A percentile compares a stretch with the other conserved stretches of the same genome.
phyloP scores from a whole-genome alignment of 2,329 filamentous ascomycete species.

The Alternaria longipes region DNA sequence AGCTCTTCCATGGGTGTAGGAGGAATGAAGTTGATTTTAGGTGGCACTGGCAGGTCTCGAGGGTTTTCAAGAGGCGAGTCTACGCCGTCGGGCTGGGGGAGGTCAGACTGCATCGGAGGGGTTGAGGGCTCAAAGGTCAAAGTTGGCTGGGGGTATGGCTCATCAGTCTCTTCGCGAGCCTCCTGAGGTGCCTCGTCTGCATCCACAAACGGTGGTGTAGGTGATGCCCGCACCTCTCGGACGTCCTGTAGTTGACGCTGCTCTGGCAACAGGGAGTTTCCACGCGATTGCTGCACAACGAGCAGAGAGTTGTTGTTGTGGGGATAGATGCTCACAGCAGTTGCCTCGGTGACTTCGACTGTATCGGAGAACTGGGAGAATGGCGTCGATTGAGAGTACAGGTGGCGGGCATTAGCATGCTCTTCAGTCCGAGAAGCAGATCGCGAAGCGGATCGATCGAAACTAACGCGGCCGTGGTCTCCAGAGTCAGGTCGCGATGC shows the following conservation, averaged over 20 bases:
- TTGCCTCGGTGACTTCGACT: conserved; percentile 69
- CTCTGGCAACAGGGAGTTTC: conserved; percentile 35
- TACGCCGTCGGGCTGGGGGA: conserved; percentile 45
- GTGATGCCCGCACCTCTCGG: conserved; percentile 28
- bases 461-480: conserved; percentile 48
- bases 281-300: conserved; percentile 65
- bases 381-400: conserved; percentile 60
- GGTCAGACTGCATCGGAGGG: conserved; percentile 44
- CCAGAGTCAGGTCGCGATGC: conserved; percentile 45
- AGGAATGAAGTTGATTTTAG: conserved; percentile 64
- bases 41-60: conserved; percentile 65
- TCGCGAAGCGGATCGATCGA: conserved; percentile 50
- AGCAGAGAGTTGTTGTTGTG: conserved; percentile 71
- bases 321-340: conserved; percentile 67
- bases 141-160: conserved; percentile 33
- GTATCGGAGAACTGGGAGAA: conserved; percentile 60
- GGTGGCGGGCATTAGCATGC: conserved; percentile 54
- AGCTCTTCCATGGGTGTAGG: conserved; percentile 61
- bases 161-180: conserved; percentile 11
- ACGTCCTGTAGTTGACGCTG: conserved; percentile 29
- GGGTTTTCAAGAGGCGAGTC: conserved; percentile 68
- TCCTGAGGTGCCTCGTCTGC: conserved; percentile 24
- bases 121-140: conserved; percentile 49
- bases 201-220: conserved; percentile 40
- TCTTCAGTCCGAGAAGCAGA: conserved; percentile 51